Evolutionary conservation across 2,329 filamentous ascomycete species (phyloP).

Genomic region (Colletotrichum horii): DNA sequence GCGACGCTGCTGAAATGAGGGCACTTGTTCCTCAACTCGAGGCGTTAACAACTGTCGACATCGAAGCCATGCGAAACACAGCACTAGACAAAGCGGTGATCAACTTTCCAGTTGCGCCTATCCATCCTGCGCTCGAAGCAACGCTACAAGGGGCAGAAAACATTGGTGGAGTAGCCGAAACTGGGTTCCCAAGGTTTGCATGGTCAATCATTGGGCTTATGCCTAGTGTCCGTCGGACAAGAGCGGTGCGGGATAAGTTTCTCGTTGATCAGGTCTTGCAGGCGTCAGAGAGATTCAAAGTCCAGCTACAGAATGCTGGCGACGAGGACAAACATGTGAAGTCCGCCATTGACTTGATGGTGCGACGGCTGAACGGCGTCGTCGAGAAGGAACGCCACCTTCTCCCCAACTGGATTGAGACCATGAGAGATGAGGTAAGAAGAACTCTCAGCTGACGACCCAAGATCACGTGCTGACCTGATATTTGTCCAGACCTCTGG

Average conservation of each 20-base stretch:
- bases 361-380: slow-evolving; percentile 33
- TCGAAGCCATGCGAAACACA: background rate
- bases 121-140: background rate
- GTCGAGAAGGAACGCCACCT: background rate
- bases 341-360: slow-evolving; percentile 34
- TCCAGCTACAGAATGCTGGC: background rate
- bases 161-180: background rate
- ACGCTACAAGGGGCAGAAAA: background rate
- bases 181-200: background rate
- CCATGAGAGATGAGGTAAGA: background rate
- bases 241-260: background rate
- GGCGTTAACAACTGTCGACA: background rate
- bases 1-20: background rate
- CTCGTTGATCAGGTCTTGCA: background rate
- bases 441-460: background rate
- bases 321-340: background rate
- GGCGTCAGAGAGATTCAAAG: background rate
- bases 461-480: background rate
- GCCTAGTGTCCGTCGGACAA: background rate
- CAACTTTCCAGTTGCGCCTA: background rate
- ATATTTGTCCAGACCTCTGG: slow-evolving; percentile 22
- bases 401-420: background rate
- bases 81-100: background rate
- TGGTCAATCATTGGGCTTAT: background rate
- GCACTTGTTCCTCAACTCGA: background rate